These are phyloP conservation scores for Diatrype stigma DNA, from an alignment of 2,329 filamentous ascomycete genomes.

Conservation along the genomic window DNA sequence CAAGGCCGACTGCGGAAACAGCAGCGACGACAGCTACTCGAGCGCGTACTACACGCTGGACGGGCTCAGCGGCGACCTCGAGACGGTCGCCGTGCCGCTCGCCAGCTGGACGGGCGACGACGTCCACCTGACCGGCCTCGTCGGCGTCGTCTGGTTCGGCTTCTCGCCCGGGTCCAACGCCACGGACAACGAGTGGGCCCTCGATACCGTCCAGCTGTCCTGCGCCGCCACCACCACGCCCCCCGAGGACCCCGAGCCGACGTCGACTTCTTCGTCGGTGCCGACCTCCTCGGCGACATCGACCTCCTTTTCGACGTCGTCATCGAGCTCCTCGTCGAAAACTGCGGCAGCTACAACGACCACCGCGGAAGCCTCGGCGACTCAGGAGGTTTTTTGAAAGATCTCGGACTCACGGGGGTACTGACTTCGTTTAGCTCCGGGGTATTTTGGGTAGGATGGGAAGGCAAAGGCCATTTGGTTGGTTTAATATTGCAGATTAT, in stretches of 20 bases:
- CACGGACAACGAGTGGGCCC: conserved; percentile 40
- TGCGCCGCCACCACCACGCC: conserved; percentile 26
- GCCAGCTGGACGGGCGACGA: conserved; percentile 47
- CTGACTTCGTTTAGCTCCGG: too few species aligned
- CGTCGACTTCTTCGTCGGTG: neutral
- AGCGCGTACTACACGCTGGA: conserved; percentile 42
- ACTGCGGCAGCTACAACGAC: too few species aligned
- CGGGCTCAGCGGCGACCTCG: conserved; percentile 43
- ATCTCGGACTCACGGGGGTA: too few species aligned
- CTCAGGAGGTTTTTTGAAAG: too few species aligned
- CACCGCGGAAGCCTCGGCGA: too few species aligned
- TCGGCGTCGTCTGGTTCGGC: conserved; percentile 36
- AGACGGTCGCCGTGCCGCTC: conserved; percentile 48
- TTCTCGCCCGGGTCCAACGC: conserved; percentile 25
- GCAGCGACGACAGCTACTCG: conserved; percentile 13
- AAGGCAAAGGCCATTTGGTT: too few species aligned
- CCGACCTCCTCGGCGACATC: too few species aligned
- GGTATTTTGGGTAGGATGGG: too few species aligned
- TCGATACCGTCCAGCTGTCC: conserved; percentile 44
- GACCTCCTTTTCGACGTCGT: too few species aligned
- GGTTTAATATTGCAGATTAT: too few species aligned
- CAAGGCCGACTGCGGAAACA: conserved; percentile 11
- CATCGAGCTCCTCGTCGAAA: too few species aligned
- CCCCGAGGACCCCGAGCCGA: conserved; percentile 11
- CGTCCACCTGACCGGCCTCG: conserved; percentile 46